phyloP scores from a whole-genome alignment of 1,139 yeast genomes.

The Lodderomyces pseudojiufengensis region DNA sequence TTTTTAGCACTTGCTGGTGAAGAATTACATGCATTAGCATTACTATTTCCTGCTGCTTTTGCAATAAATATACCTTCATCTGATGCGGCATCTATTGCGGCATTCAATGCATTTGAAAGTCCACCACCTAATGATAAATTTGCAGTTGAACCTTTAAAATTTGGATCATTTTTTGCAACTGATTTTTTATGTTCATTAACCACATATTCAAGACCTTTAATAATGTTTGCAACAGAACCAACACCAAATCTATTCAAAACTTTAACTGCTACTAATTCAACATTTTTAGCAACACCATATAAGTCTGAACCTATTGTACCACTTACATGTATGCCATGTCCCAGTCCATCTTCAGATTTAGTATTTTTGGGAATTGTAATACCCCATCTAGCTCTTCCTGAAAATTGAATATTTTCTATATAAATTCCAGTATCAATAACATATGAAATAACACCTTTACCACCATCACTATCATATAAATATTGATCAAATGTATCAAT shows the following conservation, averaged over 20 bases:
- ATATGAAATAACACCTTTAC: constrained; percentile 43
- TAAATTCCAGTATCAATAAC: constrained; percentile 45
- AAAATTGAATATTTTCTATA: constrained; percentile 38
- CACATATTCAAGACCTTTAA: constrained; percentile 43
- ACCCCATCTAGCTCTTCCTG: constrained; percentile 44
- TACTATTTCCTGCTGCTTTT: constrained; percentile 46
- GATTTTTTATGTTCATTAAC: constrained; percentile 35
- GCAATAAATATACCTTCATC: constrained; percentile 42
- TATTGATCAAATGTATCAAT: constrained; percentile 41
- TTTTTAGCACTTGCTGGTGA: constrained; percentile 44
- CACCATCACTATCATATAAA: constrained; percentile 37
- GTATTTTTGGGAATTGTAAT: constrained; percentile 17
- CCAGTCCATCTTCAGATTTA: constrained; percentile 45
- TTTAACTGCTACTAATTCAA: constrained; percentile 39
- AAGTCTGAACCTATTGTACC: constrained; percentile 41
- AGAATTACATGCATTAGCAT: constrained; percentile 38
- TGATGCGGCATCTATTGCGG: constrained; percentile 42
- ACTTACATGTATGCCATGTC: constrained; percentile 53
- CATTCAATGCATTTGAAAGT: constrained; percentile 37
- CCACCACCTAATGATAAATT: constrained; percentile 47
- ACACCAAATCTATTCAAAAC: constrained; percentile 41
- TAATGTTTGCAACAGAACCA: constrained; percentile 40
- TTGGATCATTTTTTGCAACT: constrained; percentile 26
- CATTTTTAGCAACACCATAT: constrained; percentile 44
- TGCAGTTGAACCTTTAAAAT: constrained; percentile 44